phyloP scores from a whole-genome alignment of 768 basidiomycete species.

The Exsudoporus frostii region DNA sequence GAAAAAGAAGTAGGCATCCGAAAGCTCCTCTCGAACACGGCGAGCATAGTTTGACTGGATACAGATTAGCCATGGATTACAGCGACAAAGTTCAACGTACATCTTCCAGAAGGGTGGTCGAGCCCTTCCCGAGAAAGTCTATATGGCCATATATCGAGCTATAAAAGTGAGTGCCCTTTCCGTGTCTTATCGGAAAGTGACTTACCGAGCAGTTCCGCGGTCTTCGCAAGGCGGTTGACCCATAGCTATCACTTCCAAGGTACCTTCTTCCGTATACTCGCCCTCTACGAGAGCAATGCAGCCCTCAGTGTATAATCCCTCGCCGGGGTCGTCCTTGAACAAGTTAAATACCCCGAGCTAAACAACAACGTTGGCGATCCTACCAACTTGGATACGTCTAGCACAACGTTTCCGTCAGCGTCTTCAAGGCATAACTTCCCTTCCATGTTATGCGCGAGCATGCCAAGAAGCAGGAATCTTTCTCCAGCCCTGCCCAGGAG shows the following conservation, averaged over 20 bases:
- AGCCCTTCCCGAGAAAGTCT: constrained; percentile 94
- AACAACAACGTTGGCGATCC: constrained; percentile 1
- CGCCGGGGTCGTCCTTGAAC: constrained; percentile 78
- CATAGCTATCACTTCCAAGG: constrained; percentile 85
- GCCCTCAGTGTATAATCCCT: constrained; percentile 95
- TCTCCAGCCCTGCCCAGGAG: constrained; percentile 86
- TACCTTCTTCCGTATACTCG: constrained; percentile 91
- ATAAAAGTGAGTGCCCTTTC: constrained; percentile 9
- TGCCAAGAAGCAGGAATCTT: constrained; percentile 89
- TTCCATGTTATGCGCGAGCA: constrained; percentile 87
- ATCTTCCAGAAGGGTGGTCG: constrained; percentile 87
- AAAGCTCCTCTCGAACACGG: constrained; percentile 64
- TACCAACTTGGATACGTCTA: constrained; percentile 88
- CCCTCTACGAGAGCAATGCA: constrained; percentile 95
- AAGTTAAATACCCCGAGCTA: constrained; percentile 13
- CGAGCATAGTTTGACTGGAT: constrained; percentile 56
- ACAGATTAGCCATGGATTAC: background rate
- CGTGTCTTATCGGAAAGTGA: background rate
- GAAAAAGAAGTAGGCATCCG: constrained; percentile 85
- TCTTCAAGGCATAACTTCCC: constrained; percentile 92
- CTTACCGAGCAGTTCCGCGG: constrained; percentile 76
- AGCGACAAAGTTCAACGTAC: constrained; percentile 41
- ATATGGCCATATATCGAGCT: constrained; percentile 95
- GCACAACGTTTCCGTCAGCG: constrained; percentile 81
- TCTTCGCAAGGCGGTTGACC: constrained; percentile 97